Percentiles rank a stretch among this genome's conserved stretches.
phyloP scores from a whole-genome alignment of 169 alveolate species.

The Eimeria zaria region DNA sequence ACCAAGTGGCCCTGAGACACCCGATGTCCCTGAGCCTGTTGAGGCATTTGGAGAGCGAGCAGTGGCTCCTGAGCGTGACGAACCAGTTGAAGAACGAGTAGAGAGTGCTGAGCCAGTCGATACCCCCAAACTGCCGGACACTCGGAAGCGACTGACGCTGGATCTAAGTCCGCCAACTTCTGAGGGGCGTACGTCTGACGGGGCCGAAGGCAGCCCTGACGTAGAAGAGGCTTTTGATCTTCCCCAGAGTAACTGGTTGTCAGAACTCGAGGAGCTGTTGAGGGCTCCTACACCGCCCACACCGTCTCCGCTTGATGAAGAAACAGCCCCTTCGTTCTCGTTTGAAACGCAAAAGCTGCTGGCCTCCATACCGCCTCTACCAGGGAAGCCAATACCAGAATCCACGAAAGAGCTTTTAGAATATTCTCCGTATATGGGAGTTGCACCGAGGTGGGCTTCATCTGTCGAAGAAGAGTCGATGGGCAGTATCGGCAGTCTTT shows the following conservation, averaged over 20 bases:
- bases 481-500: not conserved
- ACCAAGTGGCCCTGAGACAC: not conserved
- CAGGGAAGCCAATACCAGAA: constrained; percentile 14
- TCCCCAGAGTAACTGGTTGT: not conserved
- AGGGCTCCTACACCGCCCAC: not conserved
- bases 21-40: not conserved
- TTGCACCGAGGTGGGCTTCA: not conserved
- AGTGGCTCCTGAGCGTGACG: too few species aligned
- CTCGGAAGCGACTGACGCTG: not conserved
- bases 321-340: not conserved
- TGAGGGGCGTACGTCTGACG: not conserved
- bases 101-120: not conserved
- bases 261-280: not conserved
- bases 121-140: not conserved
- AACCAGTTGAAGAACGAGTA: not conserved
- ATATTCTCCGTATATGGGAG: constrained; percentile 22
- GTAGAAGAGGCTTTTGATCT: too few species aligned
- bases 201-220: not conserved
- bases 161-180: not conserved
- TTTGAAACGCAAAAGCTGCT: constrained; percentile 5
- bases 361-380: constrained; percentile 22
- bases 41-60: too few species aligned
- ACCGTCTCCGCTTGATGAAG: not conserved
- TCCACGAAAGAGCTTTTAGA: constrained; percentile 16
- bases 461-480: not conserved